phyloP scores from a whole-genome alignment of 2,329 filamentous ascomycete genomes.

The Sporothrix luriei region DNA sequence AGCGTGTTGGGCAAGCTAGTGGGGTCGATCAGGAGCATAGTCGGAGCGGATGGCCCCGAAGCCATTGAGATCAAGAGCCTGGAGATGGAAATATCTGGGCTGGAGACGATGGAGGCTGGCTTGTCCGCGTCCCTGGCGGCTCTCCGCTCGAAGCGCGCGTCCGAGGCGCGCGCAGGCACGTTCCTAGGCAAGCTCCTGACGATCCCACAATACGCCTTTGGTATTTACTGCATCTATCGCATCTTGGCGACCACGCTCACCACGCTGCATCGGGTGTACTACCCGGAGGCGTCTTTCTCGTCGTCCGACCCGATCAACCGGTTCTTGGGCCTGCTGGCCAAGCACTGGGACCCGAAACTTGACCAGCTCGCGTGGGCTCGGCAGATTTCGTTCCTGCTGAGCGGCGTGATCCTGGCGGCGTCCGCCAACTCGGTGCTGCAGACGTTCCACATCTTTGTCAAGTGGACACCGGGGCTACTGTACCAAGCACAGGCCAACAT shows the following conservation, averaged over 20 bases:
- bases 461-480: conserved; percentile 71
- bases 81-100: conserved; percentile 74
- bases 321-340: conserved; percentile 75
- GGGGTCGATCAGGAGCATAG: conserved; percentile 58
- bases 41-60: conserved; percentile 58
- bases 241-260: conserved; percentile 72
- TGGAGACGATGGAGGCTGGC: conserved; percentile 77
- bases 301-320: conserved; percentile 82
- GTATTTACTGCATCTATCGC: conserved; percentile 81
- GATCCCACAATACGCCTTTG: conserved; percentile 67
- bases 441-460: conserved; percentile 78
- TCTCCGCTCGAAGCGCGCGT: conserved; percentile 64
- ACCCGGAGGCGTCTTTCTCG: conserved; percentile 58
- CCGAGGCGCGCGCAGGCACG: conserved; percentile 69
- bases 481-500: conserved; percentile 76
- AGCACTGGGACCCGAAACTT: conserved; percentile 80
- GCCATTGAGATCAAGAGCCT: conserved; percentile 65
- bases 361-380: conserved; percentile 82
- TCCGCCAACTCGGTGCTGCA: conserved; percentile 83
- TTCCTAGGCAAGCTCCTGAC: conserved; percentile 65
- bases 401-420: conserved; percentile 78
- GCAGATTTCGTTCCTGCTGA: conserved; percentile 81
- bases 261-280: conserved; percentile 62
- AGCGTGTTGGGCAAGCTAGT: conserved; percentile 72
- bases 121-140: conserved; percentile 66